A percentile compares a stretch with the other conserved stretches of the same genome.
Evolutionary conservation across 1,139 yeast genomes (phyloP).

Genomic region (Saccharomycopsis crataegensis): DNA sequence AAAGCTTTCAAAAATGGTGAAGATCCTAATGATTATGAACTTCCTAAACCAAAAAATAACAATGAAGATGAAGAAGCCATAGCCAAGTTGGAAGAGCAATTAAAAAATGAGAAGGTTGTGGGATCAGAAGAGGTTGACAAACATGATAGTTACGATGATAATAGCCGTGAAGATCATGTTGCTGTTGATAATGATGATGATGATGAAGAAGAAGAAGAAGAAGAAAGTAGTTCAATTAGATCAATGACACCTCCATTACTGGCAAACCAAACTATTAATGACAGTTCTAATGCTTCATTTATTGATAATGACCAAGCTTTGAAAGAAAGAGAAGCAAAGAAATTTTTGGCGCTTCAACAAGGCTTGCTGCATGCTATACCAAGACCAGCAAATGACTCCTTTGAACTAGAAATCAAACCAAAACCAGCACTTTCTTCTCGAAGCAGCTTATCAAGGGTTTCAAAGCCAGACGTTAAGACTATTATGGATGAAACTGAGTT

Average conservation of each 20-base stretch:
- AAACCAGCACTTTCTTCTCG: no score
- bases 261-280: no score
- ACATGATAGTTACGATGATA: background rate
- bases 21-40: conserved; percentile 40
- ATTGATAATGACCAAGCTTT: no score
- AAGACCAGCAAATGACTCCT: no score
- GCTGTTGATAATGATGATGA: background rate
- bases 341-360: no score
- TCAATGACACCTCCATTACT: no score
- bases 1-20: conserved; percentile 37
- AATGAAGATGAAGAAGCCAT: conserved; percentile 4
- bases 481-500: conserved; percentile 17
- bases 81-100: conserved; percentile 3
- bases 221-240: background rate
- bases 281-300: no score
- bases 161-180: no score
- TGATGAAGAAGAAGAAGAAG: background rate
- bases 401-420: no score
- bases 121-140: background rate
- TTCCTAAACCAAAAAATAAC: conserved; percentile 3
- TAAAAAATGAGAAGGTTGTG: conserved; percentile 3
- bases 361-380: no score
- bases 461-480: conserved; percentile 1
- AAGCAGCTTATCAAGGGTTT: no score
- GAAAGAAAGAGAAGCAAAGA: no score